Evolutionary conservation across 306 rosid genomes (phyloP), one percentile per base, ranked within the genome.

Genomic region (Vigna angularis): DNA sequence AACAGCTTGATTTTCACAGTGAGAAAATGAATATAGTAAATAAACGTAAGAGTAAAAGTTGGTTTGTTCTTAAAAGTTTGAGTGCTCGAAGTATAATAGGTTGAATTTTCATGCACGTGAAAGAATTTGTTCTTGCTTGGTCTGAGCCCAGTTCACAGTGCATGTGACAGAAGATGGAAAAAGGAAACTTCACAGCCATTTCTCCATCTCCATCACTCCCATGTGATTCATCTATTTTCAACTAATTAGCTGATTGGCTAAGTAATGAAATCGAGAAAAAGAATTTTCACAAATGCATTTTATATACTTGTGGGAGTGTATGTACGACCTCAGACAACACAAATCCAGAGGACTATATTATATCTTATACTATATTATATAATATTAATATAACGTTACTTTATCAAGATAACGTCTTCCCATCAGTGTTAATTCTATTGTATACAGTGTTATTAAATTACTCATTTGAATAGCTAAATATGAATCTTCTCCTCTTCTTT

Each of bases 311-410:
- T 20, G 30, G 16, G 30, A 2, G 47, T 62, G 78, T 68, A 77
- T 81, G 80, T 80, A 82, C 70, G 85, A 88, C 82, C 70, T 63
- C 22, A 78, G 82, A 86, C 88, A 82, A 26, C 87, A 68, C 87
- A 85, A 83, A 90, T 90, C 96, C 91, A 87, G 80, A 85, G 83
- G 86, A 69, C 38, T 61, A 53, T 40, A 40, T 36, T 36, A 9
- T 42, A 45, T 12, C 11, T 67, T 63, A 47, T 53, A 34, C 32
- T 26, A 26, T 26, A 26, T 26, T 26, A 26, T 26, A 26, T 26
- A 26, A 26, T 24, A 24, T 24, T 24, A 15, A 61, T 30, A 28
- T 56, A 32, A 30, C 38, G 36, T 72, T 56, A 66, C 56, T 52
- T 55, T 44, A 83, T 16, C 22, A 56, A 42, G 52, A 22, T 7